Evolutionary conservation across 371 early-diverging fungal genomes (phyloP).

Genomic region (Blakeslea trispora): DNA sequence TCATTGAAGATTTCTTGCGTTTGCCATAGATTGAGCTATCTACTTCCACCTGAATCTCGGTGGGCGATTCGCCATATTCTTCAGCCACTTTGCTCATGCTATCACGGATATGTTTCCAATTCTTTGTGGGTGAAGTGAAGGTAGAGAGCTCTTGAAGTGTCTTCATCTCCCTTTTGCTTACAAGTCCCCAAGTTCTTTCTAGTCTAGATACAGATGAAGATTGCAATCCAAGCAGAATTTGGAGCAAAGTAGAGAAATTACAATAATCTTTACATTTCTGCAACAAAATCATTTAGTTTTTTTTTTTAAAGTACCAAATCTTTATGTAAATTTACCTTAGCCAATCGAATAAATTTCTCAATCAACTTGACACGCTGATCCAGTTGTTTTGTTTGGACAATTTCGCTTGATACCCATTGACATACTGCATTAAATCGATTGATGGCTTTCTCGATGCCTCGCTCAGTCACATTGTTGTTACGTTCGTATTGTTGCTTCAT

Average conservation of each 20-base stretch:
- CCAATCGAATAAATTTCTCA: conserved; percentile 75
- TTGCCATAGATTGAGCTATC: conserved; percentile 26
- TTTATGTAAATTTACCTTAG: conserved; percentile 45
- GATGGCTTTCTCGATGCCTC: conserved; percentile 62
- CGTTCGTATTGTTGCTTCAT: conserved; percentile 23
- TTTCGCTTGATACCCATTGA: conserved; percentile 74
- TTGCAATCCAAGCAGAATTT: conserved; percentile 66
- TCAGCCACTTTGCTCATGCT: conserved; percentile 65
- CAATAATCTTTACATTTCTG: conserved; percentile 65
- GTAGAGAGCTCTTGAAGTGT: conserved; percentile 56
- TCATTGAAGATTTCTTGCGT: conserved; percentile 21
- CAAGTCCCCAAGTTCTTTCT: conserved; percentile 61
- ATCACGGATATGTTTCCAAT: conserved; percentile 59
- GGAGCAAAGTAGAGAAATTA: conserved; percentile 67
- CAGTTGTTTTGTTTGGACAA: conserved; percentile 54
- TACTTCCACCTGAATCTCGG: conserved; percentile 49
- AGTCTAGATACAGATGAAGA: conserved; percentile 63
- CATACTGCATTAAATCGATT: conserved; percentile 71
- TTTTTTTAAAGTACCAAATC: too few relatives aligned
- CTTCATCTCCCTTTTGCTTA: conserved; percentile 50
- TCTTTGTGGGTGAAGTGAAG: conserved; percentile 50
- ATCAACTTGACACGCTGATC: conserved; percentile 64
- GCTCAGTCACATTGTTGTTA: conserved; percentile 13
- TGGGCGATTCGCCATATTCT: conserved; percentile 58
- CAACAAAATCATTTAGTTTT: neutral